phyloP scores from a whole-genome alignment of 1,284 basidiomycete species.

The Phlebopus sp. region DNA sequence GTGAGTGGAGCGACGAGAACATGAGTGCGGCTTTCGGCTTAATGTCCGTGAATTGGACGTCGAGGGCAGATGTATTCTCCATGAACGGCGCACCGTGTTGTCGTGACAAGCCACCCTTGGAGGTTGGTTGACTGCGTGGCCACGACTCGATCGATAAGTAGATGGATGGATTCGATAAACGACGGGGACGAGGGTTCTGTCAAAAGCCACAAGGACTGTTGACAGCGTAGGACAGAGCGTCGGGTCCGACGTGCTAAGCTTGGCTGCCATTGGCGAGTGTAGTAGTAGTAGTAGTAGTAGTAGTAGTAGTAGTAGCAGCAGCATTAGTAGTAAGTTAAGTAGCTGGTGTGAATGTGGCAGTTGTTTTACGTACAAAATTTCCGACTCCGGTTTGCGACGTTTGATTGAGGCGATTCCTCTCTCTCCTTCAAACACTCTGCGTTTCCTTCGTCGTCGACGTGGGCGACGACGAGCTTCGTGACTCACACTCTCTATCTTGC shows the following conservation, averaged over 20 bases:
- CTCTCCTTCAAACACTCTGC: slow-evolving; percentile 7
- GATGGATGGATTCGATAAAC: background rate
- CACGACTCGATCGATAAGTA: background rate
- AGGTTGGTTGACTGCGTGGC: no score
- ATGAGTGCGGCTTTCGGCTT: background rate
- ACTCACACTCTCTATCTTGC: background rate
- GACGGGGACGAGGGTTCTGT: background rate
- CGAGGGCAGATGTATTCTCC: background rate
- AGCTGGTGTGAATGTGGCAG: slow-evolving; percentile 13
- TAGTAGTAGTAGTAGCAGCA: background rate
- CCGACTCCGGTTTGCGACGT: slow-evolving; percentile 24
- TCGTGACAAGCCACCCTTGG: no score
- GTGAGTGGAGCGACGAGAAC: background rate
- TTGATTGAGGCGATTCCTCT: slow-evolving; percentile 17
- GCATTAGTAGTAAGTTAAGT: slow-evolving; percentile 1
- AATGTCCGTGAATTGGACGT: background rate
- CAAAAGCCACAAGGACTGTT: background rate
- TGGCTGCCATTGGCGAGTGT: background rate
- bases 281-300: no score
- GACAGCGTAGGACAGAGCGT: background rate
- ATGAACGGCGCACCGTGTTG: no score
- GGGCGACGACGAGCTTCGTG: slow-evolving; percentile 14
- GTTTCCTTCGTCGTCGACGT: slow-evolving; percentile 20
- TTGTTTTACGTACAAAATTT: slow-evolving; percentile 24
- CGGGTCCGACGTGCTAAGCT: background rate